Evolutionary conservation across 148 eudicot species (phyloP), one percentile per base, ranked within the genome.

Genomic region (Diospyros lotus): DNA sequence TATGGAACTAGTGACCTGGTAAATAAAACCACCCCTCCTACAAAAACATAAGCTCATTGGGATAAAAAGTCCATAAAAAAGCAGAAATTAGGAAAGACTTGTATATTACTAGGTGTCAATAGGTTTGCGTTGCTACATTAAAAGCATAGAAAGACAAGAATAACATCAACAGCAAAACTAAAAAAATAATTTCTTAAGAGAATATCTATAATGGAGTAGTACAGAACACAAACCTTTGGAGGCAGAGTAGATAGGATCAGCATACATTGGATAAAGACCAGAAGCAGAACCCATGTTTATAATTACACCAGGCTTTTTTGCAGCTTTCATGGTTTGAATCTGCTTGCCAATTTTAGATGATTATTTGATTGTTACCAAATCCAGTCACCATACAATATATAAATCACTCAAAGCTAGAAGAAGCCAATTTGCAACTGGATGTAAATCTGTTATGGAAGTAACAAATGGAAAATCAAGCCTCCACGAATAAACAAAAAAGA

Each of bases 1-100:
- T 84, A 84, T 3, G 75, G 86, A 82, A 56, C 77, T 80, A 94
- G 93, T 74, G 98, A 87, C 79, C 98, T 84, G 28, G 96, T 88
- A 74, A 94, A 94, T 64, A 90, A 69, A 78, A 92, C 87, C 68
- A 94, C 94, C 55, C 98, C 98, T 62, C 96, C 98, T 94, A 77
- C 18, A 3, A 74, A 52, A 82, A 64, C 10, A 18, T 42, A 14
- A 61, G 61, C 44, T 48, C 15, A 41, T 76, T 66, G 74, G 75
- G 60, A 63, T 64, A 73, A 56, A 60, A 72, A 1, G 39, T 43
- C 54, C 42, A 58, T 15, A 38, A 71, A 77, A 55, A 56, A 39
- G 43, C 68, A 69, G n/a, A 73, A 61, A 38, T 38, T 3, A 0
- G 10, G 6, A 59, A 61, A 48, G 7, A 62, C 2, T 11, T 9